Evolutionary conservation across 257 asterid genomes (phyloP).

Genomic region (Dorcoceras hygrometricum): DNA sequence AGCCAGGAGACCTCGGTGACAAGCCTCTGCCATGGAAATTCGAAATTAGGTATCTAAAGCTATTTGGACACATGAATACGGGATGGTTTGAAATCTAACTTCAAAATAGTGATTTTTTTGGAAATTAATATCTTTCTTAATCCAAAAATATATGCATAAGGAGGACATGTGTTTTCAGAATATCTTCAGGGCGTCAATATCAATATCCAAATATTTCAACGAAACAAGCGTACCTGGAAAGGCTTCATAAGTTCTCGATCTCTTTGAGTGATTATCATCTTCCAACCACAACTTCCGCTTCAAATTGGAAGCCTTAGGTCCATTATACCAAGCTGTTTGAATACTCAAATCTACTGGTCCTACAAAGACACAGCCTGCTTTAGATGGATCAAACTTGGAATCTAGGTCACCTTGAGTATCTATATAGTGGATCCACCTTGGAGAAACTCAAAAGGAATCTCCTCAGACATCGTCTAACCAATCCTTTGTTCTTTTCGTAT

Average conservation of each 20-base stretch:
- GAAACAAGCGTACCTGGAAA: constrained; percentile 29
- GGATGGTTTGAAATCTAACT: no score
- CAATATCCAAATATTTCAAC: no score
- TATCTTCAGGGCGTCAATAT: no score
- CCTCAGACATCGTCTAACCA: no score
- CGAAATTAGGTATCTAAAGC: not conserved
- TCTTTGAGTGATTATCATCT: constrained; percentile 39
- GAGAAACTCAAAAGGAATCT: no score
- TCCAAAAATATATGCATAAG: no score
- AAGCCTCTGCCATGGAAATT: not conserved
- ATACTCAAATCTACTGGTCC: constrained; percentile 25
- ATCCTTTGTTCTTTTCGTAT: no score
- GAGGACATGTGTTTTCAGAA: no score
- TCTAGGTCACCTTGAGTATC: no score
- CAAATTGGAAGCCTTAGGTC: constrained; percentile 20
- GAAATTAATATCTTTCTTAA: no score
- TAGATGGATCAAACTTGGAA: constrained; percentile 12
- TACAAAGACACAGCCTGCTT: not conserved
- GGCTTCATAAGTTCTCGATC: constrained; percentile 38
- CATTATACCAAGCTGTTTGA: constrained; percentile 6
- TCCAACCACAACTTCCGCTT: constrained; percentile 50
- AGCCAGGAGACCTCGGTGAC: constrained; percentile 31
- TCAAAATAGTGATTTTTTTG: no score
- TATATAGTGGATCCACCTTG: no score
- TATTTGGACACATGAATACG: not conserved